Evolutionary conservation across 2,329 filamentous ascomycete genomes (phyloP).

Genomic region (Emergomyces orientalis): DNA sequence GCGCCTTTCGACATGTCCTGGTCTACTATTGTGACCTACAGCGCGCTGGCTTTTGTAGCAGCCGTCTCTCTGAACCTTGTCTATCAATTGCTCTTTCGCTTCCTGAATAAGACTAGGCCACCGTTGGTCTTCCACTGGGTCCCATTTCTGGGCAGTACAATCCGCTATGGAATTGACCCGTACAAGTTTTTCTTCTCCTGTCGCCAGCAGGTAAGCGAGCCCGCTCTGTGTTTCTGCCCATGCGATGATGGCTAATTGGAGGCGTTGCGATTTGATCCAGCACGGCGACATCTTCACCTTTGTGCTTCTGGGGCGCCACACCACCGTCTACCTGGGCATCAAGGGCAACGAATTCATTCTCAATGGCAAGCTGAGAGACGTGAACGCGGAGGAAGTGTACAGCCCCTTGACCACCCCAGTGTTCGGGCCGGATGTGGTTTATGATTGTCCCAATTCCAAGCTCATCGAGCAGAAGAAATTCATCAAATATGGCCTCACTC

Average conservation of each 20-base stretch:
- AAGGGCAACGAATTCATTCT: conserved; percentile 87
- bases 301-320: conserved; percentile 76
- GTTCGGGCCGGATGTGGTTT: conserved; percentile 79
- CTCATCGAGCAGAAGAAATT: conserved; percentile 94
- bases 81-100: conserved; percentile 58
- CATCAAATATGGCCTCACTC: conserved; percentile 55
- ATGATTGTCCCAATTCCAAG: conserved; percentile 84
- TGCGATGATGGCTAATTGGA: conserved; percentile 38
- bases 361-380: conserved; percentile 82
- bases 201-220: conserved; percentile 56
- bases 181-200: conserved; percentile 70
- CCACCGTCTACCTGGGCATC: conserved; percentile 72
- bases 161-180: conserved; percentile 47
- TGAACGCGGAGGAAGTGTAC: conserved; percentile 87
- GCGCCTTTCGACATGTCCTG: not conserved
- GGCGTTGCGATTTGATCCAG: conserved; percentile 37
- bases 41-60: not conserved
- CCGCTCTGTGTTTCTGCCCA: conserved; percentile 28
- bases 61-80: conserved; percentile 64
- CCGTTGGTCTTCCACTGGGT: conserved; percentile 74
- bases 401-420: conserved; percentile 60
- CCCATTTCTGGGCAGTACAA: conserved; percentile 44
- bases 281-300: conserved; percentile 90
- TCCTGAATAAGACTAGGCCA: conserved; percentile 50
- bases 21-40: not conserved